These are phyloP conservation scores for Penicillium frequentans DNA, from an alignment of 2,329 filamentous ascomycete genomes.

Conservation along the genomic window DNA sequence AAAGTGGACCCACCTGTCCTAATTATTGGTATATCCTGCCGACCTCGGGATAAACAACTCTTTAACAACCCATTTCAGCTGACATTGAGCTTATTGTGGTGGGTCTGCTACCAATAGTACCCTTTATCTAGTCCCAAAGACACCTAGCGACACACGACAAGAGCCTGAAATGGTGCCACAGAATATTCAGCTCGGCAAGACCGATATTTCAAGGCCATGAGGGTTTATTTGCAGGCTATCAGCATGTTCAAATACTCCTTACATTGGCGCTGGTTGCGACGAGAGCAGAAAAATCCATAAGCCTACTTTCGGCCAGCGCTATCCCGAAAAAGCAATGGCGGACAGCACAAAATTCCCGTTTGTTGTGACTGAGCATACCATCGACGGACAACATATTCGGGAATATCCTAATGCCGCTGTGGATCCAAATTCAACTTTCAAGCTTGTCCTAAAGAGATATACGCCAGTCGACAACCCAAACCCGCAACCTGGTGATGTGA, in stretches of 20 bases:
- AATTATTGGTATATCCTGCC: neutral
- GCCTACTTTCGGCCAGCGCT: neutral
- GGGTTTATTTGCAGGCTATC: neutral
- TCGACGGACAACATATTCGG: constrained; percentile 9
- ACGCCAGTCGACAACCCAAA: constrained; percentile 5
- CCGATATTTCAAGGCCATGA: neutral
- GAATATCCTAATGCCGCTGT: constrained; percentile 6
- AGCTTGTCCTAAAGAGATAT: constrained; percentile 8
- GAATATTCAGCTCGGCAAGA: neutral
- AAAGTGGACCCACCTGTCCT: neutral
- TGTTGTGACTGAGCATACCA: constrained; percentile 6
- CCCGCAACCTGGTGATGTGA: constrained; percentile 7
- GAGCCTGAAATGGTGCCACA: neutral
- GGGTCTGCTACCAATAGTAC: neutral
- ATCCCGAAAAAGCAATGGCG: neutral
- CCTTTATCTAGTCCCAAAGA: neutral
- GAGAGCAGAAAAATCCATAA: neutral
- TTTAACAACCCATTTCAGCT: neutral
- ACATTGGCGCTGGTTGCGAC: no score
- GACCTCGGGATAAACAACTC: neutral
- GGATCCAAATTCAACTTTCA: neutral
- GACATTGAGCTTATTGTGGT: neutral
- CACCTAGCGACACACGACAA: neutral
- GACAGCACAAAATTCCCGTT: constrained; percentile 4
- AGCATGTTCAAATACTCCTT: neutral